Conservation (phyloP, 106 monocot species). For the Dendrobium officinale region DNA sequence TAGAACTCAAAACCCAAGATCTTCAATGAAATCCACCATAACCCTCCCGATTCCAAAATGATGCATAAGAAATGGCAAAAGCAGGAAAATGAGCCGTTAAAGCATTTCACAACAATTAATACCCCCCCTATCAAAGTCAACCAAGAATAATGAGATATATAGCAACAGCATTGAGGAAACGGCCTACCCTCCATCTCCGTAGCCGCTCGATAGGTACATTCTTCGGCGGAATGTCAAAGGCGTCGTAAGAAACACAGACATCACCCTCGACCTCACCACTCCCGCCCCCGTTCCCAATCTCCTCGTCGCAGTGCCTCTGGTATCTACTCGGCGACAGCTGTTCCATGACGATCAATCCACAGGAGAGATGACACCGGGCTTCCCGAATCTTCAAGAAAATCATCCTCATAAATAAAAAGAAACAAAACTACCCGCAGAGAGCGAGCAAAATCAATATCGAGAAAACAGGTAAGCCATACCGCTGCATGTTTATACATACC, state of each 20-base stretch:
- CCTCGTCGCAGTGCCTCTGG: conserved; percentile 12
- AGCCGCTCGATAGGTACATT: conserved; percentile 52
- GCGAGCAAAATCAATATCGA: not conserved
- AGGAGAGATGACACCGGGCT: conserved; percentile 43
- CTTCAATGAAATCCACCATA: not conserved
- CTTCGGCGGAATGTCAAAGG: conserved; percentile 62
- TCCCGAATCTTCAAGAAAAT: not conserved
- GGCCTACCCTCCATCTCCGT: conserved; percentile 58
- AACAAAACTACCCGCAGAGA: conserved; percentile 2
- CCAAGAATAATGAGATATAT: not conserved
- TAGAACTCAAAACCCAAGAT: not conserved
- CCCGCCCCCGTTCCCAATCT: not conserved
- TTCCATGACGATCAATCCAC: conserved; percentile 6
- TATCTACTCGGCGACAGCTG: conserved; percentile 11
- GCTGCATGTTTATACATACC: not conserved
- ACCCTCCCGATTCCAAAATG: not conserved
- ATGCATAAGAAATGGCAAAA: not conserved
- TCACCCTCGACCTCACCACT: not conserved
- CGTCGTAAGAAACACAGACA: conserved; percentile 4
- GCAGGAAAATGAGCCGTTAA: not conserved
- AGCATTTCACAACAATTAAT: not conserved
- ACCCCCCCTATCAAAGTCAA: not conserved
- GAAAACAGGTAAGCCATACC: not conserved
- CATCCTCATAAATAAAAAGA: not conserved
- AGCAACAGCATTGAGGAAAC: not conserved